Base-by-base conservation (phyloP, 2,329 filamentous ascomycete species). In the Aspergillus sp. region DNA sequence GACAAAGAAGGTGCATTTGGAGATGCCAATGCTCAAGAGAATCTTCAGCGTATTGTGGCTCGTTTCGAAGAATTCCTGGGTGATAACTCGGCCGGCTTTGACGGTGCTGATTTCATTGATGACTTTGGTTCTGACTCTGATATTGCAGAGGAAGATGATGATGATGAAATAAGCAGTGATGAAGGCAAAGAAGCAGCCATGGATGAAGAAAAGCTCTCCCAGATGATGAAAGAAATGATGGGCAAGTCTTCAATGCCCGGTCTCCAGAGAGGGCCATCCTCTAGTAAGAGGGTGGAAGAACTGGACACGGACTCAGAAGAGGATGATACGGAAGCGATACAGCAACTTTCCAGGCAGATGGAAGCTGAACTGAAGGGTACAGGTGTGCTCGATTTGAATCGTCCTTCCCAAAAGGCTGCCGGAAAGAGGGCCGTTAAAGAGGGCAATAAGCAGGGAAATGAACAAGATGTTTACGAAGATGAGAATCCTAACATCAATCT, bases 211-310 rank as follows among this genome's bases (percentile, higher is more conserved):
- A 85, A 91, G 46, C 95, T 96, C 57, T 78, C 85, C 7, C 80
- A 75, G 46, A 89, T 95, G 78, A 95, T 98, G 88, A 82, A 83
- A 51, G 87, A 94, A 62, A 90, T 94, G 84, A 90, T 93, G 84
- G 88, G 87, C 0, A 74, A 83, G 65, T 75, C 79, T 6, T 67
- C 73, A 3, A 66, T 68, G n/a, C 48, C 62, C 10, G 62, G 55
- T 23, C 44, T 53, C 27, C 56, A 58, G 35, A 55, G 54, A 7
- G 49, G 55, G 35, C 53, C 57, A 3, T 53, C 53, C 32, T 47
- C 62, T 30, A 59, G 54, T 20, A 59, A 59, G 30, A 66, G 68
- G 44, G 66, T 73, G 6, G 68, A 76, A 23, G 73, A 75, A 20
- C 72, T 80, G 35, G 74, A 77, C 2, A 75, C 79, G 7, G 61